A percentile compares a stretch with the other conserved stretches of the same genome.
These are phyloP conservation scores for Eucalyptus coolabah DNA, from an alignment of 345 rosid genomes.

Conservation along the genomic window DNA sequence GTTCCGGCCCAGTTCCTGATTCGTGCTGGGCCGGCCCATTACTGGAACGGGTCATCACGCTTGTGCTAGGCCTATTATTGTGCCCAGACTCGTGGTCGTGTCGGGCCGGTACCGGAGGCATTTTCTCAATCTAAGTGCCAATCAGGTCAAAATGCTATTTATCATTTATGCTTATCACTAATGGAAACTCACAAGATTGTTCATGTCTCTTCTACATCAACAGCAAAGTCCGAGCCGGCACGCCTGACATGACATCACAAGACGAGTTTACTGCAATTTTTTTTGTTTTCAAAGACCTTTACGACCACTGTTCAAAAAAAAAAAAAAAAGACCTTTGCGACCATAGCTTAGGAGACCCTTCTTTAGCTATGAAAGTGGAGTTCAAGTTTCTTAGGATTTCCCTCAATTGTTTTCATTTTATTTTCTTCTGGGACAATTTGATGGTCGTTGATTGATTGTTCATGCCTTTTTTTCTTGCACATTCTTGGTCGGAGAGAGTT, in stretches of 20 bases:
- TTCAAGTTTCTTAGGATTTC: neutral
- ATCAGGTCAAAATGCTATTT: accelerated
- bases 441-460: neutral
- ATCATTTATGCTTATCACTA: neutral
- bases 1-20: neutral
- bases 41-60: neutral
- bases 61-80: neutral
- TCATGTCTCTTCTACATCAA: neutral
- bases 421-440: neutral
- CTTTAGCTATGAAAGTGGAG: neutral
- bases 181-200: neutral
- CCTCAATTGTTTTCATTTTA: neutral
- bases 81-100: neutral
- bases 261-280: accelerated
- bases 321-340: neutral
- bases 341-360: neutral
- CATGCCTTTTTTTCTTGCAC: neutral
- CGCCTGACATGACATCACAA: neutral
- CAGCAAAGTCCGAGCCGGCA: neutral
- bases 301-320: neutral
- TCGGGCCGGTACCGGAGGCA: neutral
- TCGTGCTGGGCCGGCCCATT: neutral
- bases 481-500: neutral
- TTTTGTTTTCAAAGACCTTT: neutral
- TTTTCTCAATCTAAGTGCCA: neutral